These are phyloP conservation scores for Schizosaccharomyces lindneri DNA, from an alignment of 805 yeast genomes.

Conservation along the genomic window DNA sequence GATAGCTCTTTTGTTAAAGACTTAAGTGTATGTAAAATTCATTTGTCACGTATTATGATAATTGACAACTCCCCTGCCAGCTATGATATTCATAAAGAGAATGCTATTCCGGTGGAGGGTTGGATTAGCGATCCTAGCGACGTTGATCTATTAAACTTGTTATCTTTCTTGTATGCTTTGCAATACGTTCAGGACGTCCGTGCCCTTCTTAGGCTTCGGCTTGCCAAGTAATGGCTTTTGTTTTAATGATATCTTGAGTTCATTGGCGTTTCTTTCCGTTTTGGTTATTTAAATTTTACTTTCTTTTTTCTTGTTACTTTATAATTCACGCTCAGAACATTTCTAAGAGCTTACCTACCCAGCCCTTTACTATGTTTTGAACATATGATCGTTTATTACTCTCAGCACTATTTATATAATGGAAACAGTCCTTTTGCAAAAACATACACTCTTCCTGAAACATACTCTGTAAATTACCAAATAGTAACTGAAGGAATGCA, in stretches of 20 bases:
- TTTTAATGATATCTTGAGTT: not conserved
- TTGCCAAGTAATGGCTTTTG: slow-evolving; percentile 3
- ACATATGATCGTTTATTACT: no score
- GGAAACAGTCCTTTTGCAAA: no score
- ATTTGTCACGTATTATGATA: slow-evolving; percentile 43
- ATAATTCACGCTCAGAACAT: no score
- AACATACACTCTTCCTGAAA: no score
- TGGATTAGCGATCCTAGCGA: slow-evolving; percentile 96
- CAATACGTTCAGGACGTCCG: slow-evolving; percentile 70
- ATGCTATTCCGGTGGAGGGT: slow-evolving; percentile 84
- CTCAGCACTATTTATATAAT: no score
- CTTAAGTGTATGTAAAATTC: slow-evolving; percentile 25
- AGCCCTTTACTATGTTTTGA: no score
- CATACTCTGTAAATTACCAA: no score
- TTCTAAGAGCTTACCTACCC: no score
- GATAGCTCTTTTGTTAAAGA: slow-evolving; percentile 78
- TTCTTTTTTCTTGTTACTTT: no score
- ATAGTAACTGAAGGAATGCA: no score
- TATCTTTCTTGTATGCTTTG: slow-evolving; percentile 58
- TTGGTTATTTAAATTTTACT: no score
- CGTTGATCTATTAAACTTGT: slow-evolving; percentile 48
- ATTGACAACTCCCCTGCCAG: slow-evolving; percentile 86
- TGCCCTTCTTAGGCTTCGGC: slow-evolving; percentile 34
- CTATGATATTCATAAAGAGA: slow-evolving; percentile 57
- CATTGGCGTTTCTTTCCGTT: no score